A percentile compares a stretch with the other conserved stretches of the same genome.
These are phyloP conservation scores for Mortierella sp. DNA, from an alignment of 371 early-diverging fungal genomes.

Conservation along the genomic window DNA sequence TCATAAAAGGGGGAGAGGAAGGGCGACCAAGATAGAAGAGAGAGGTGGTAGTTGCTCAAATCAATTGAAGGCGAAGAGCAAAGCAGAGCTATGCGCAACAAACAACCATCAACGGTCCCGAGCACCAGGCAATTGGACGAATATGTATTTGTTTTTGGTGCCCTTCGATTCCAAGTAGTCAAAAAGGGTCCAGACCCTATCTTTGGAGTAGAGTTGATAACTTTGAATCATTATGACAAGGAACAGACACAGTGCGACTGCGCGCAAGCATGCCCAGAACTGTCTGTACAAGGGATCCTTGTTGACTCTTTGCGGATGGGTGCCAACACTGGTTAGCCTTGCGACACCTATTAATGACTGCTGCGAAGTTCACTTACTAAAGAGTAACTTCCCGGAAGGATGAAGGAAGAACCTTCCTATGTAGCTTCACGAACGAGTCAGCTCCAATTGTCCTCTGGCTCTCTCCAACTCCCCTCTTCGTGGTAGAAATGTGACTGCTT, in stretches of 20 bases:
- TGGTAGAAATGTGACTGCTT: conserved; percentile 2
- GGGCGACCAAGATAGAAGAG: background rate
- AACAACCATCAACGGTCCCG: background rate
- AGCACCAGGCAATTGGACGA: background rate
- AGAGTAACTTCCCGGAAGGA: background rate
- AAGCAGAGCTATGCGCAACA: background rate
- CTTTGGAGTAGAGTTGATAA: background rate
- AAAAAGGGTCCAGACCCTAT: background rate
- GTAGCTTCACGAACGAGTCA: background rate
- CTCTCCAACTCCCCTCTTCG: background rate
- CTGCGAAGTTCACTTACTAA: background rate
- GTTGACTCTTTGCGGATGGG: background rate
- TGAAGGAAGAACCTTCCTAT: background rate
- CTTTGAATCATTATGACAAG: background rate
- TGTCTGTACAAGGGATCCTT: background rate
- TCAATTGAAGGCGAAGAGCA: background rate
- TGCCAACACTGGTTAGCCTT: background rate
- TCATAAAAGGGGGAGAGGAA: background rate
- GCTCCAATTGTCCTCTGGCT: no score
- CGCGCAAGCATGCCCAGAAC: background rate
- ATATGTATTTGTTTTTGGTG: background rate
- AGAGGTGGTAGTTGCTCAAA: background rate
- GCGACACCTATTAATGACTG: background rate
- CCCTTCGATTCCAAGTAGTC: background rate
- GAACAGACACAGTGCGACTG: background rate